phyloP scores from a whole-genome alignment of 352 stramenopile species.

The Pseudoperonospora humuli region DNA sequence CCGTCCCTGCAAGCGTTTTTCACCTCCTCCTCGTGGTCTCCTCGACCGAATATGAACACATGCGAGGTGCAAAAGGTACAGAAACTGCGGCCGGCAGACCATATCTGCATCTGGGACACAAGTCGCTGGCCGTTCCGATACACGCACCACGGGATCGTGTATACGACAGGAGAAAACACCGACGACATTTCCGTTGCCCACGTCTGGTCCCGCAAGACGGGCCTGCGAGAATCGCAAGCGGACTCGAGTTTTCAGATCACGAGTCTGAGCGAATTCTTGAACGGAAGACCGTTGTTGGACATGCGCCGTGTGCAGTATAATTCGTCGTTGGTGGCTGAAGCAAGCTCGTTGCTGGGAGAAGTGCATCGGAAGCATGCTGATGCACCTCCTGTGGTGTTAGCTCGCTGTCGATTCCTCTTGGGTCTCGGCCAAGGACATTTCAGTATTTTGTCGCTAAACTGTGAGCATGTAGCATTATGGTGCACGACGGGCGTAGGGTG shows the following conservation, averaged over 20 bases:
- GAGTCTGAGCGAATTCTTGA: conserved; percentile 62
- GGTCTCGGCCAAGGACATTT: conserved; percentile 64
- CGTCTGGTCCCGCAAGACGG: conserved; percentile 56
- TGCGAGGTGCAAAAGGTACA: conserved; percentile 48
- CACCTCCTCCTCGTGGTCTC: background rate
- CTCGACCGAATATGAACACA: conserved; percentile 39
- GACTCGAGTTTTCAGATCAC: conserved; percentile 65
- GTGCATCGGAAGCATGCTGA: conserved; percentile 53
- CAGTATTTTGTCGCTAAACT: conserved; percentile 62
- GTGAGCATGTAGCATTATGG: conserved; percentile 69
- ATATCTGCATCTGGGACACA: conserved; percentile 78
- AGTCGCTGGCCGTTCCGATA: conserved; percentile 70
- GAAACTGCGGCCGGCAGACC: conserved; percentile 51
- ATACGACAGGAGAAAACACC: conserved; percentile 23
- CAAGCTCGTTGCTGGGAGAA: conserved; percentile 50
- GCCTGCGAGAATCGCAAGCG: conserved; percentile 47
- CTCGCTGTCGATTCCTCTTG: conserved; percentile 57
- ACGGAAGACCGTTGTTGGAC: conserved; percentile 40
- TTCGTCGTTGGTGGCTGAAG: conserved; percentile 53
- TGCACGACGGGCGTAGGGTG: conserved; percentile 68
- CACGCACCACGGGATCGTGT: conserved; percentile 72
- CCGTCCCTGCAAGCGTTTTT: no score
- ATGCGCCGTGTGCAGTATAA: conserved; percentile 76
- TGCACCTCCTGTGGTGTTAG: conserved; percentile 59
- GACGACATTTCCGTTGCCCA: conserved; percentile 59